phyloP scores from a whole-genome alignment of 805 yeast genomes.

The Kodamaea laetipori region DNA sequence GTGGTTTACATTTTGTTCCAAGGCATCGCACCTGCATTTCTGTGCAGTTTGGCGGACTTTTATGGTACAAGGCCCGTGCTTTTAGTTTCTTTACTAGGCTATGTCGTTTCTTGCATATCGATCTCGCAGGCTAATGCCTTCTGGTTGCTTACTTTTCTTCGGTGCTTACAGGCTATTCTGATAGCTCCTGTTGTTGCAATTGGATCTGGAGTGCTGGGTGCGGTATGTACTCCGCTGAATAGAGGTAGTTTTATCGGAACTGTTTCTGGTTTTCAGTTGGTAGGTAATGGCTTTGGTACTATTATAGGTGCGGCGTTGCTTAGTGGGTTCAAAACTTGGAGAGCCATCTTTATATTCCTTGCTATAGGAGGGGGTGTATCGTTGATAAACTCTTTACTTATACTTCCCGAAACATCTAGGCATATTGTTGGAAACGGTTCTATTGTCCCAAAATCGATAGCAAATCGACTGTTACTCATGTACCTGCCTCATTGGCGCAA shows the following conservation, averaged over 20 bases:
- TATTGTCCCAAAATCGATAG: slow-evolving; percentile 45
- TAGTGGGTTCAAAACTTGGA: slow-evolving; percentile 50
- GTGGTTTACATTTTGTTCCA: slow-evolving; percentile 77
- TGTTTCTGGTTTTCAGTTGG: slow-evolving; percentile 60
- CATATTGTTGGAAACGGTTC: slow-evolving; percentile 78
- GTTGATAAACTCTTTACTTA: slow-evolving; percentile 19
- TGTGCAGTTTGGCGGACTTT: slow-evolving; percentile 68
- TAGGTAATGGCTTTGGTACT: slow-evolving; percentile 81
- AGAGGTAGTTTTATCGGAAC: slow-evolving; percentile 75
- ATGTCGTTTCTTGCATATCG: slow-evolving; percentile 64
- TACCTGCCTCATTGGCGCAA: slow-evolving; percentile 17
- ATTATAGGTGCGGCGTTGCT: slow-evolving; percentile 55
- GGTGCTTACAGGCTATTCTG: slow-evolving; percentile 77
- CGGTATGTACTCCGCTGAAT: slow-evolving; percentile 62
- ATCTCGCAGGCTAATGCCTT: slow-evolving; percentile 60
- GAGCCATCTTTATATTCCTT: slow-evolving; percentile 76
- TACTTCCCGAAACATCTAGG: slow-evolving; percentile 76
- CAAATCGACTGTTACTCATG: slow-evolving; percentile 50
- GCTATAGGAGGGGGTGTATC: slow-evolving; percentile 62
- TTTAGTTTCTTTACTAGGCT: slow-evolving; percentile 54
- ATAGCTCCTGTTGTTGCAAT: slow-evolving; percentile 77
- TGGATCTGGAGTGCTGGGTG: slow-evolving; percentile 72
- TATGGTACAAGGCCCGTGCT: slow-evolving; percentile 74
- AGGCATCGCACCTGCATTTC: slow-evolving; percentile 71
- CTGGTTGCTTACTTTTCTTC: slow-evolving; percentile 59